Base-by-base conservation (phyloP, 73 alveolate genomes). In the Stentor coeruleus region DNA sequence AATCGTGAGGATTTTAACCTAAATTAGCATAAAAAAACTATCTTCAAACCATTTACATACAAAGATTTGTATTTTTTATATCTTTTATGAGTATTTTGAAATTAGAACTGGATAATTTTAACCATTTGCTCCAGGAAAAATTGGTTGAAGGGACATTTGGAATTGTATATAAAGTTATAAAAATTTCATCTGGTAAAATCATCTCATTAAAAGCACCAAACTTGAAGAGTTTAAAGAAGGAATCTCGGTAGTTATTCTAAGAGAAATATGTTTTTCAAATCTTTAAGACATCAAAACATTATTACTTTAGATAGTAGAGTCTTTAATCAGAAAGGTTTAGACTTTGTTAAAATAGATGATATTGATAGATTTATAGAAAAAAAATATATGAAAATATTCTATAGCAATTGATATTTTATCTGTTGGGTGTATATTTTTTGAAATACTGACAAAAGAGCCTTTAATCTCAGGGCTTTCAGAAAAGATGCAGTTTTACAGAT, bases 131-230 rank as follows among this genome's bases (percentile, higher is more conserved):
- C 82, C 83, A 90, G 55, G 97, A 93, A 39, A 95, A 94, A 74
- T 84, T 94, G 31, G 99, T 98, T 0, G 98, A 95, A 86, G 98
- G 98, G 36, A 92, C 98, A 3, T 95, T 94, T 82, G 98, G 98
- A 30, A 94, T 90, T 37, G 98, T 95, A 39, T 94, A 95, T 82
- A 92, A 94, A 88, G 97, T 97, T 26, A 75, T 59, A 59, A 94
- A 94, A 58, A 92, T 80, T 60, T 84, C 81, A 58, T 87, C 96
- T 20, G 93, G 91, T 31, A 96, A 91, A 83, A 86, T 86, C 36
- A 95, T 93, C 4, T 97, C 98, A 15, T 83, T 95, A 58, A 95
- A 95, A 92, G 93, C 74, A 92, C 87, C 31, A 59, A 95, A 59
- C 81, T 95, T 73, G 98, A 94, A 60, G 88, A 91, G 59, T 97